Percentiles rank a stretch among this genome's conserved stretches.
Conservation (phyloP, 2,329 filamentous ascomycete genomes). For the Fusarium albidum region DNA sequence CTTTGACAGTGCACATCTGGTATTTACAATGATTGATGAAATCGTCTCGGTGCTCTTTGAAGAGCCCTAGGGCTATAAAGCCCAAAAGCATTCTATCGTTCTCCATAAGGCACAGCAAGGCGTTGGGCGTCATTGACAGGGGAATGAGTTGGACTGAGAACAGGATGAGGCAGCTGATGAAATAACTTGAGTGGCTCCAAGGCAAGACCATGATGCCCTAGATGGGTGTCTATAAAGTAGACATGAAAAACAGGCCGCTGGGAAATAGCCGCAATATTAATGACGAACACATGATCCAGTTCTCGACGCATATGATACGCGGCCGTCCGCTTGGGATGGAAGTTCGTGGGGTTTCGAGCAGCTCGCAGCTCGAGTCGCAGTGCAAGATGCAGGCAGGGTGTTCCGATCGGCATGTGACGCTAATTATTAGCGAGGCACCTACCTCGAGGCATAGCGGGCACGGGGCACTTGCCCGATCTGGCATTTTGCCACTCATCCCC, state of each 20-base stretch:
- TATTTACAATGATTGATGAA: constrained; percentile 77
- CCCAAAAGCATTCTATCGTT: constrained; percentile 7
- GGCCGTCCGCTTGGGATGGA: neutral
- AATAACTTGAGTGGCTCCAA: constrained; percentile 22
- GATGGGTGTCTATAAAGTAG: neutral
- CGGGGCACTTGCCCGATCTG: constrained; percentile 35
- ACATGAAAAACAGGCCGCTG: constrained; percentile 1
- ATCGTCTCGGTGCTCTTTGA: constrained; percentile 71
- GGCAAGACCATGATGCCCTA: neutral
- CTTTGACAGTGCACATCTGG: constrained; percentile 67
- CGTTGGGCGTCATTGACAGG: constrained; percentile 35
- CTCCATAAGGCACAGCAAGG: constrained; percentile 31
- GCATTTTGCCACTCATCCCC: constrained; percentile 41
- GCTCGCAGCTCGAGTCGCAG: constrained; percentile 1
- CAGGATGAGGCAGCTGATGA: constrained; percentile 14
- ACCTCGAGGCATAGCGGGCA: constrained; percentile 16
- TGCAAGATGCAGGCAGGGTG: constrained; percentile 26
- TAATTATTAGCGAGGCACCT: constrained; percentile 26
- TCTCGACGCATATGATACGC: neutral
- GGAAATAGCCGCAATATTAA: constrained; percentile 18
- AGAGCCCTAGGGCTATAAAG: constrained; percentile 39
- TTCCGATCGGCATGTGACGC: constrained; percentile 36
- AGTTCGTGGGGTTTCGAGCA: constrained; percentile 11
- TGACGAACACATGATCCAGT: constrained; percentile 20
- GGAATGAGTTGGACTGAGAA: constrained; percentile 25